phyloP scores from a whole-genome alignment of 257 asterid genomes.

The Anisodus tanguticus region DNA sequence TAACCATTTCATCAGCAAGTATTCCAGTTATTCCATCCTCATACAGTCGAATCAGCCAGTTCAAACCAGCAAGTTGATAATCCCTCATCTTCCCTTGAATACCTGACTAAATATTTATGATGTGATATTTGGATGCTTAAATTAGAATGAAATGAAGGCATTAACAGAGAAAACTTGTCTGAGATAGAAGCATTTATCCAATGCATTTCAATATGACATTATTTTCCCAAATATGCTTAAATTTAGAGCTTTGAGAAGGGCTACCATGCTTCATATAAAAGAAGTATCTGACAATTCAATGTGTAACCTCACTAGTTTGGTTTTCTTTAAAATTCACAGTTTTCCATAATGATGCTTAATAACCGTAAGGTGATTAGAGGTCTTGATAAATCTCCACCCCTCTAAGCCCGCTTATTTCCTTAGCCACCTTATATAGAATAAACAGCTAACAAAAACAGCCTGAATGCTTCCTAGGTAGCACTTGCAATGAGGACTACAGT shows the following conservation, averaged over 20 bases:
- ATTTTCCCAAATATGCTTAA: not conserved
- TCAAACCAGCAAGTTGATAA: constrained; percentile 98
- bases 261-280: constrained; percentile 13
- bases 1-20: constrained; percentile 99
- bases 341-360: not conserved
- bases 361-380: not conserved
- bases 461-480: constrained; percentile 2
- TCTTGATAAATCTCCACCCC: not conserved
- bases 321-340: constrained; percentile 16
- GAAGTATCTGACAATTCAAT: not conserved
- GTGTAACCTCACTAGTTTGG: not conserved
- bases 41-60: constrained; percentile 94
- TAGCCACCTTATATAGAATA: constrained; percentile 18
- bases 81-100: constrained; percentile 99
- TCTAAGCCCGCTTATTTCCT: constrained; percentile 1
- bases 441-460: not conserved
- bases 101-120: constrained; percentile 50
- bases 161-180: not conserved
- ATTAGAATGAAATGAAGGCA: constrained; percentile 16
- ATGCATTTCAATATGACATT: not conserved
- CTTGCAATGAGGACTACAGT: not conserved
- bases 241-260: not conserved
- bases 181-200: not conserved
- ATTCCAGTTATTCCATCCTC: constrained; percentile 99
- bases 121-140: constrained; percentile 1